Percentiles rank a stretch among this genome's conserved stretches.
These are phyloP conservation scores for Hordeum vulgare DNA, from an alignment of 176 grass and related monocot genomes.

Conservation along the genomic window DNA sequence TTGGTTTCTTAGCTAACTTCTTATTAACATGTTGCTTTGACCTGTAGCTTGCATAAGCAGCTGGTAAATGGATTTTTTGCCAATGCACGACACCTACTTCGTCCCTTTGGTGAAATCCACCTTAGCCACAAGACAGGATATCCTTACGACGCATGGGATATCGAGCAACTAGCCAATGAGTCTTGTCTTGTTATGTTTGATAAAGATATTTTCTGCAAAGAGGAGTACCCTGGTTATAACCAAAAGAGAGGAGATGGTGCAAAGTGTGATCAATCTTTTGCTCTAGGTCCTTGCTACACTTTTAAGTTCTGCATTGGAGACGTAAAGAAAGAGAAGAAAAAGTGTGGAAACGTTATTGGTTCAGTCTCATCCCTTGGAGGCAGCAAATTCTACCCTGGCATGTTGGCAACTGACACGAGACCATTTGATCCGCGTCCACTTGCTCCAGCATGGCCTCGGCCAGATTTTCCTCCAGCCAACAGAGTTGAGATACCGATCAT, in stretches of 20 bases:
- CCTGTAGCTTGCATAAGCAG: slow-evolving; percentile 39
- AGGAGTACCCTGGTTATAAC: slow-evolving; percentile 52
- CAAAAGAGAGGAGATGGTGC: slow-evolving; percentile 55
- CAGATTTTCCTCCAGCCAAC: neutral
- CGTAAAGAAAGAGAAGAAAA: slow-evolving; percentile 14
- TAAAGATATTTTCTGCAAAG: slow-evolving; percentile 18
- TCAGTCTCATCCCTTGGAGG: neutral
- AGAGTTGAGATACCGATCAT: neutral
- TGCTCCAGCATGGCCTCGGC: neutral
- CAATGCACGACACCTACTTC: slow-evolving; percentile 33
- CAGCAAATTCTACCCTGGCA: neutral
- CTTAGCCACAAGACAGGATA: slow-evolving; percentile 44
- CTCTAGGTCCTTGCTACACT: slow-evolving; percentile 30
- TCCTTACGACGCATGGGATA: slow-evolving; percentile 35
- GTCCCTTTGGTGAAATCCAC: slow-evolving; percentile 50
- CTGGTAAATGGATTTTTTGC: slow-evolving; percentile 29
- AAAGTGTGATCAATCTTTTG: slow-evolving; percentile 35
- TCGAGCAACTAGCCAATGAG: slow-evolving; percentile 25
- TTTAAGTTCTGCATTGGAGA: slow-evolving; percentile 37
- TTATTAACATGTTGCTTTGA: neutral
- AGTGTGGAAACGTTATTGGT: neutral
- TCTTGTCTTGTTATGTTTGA: slow-evolving; percentile 23
- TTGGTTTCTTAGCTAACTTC: neutral
- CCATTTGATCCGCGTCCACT: neutral
- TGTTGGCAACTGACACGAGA: neutral